phyloP scores from a whole-genome alignment of 1,284 basidiomycete species.

The Gymnopus androsaceus region DNA sequence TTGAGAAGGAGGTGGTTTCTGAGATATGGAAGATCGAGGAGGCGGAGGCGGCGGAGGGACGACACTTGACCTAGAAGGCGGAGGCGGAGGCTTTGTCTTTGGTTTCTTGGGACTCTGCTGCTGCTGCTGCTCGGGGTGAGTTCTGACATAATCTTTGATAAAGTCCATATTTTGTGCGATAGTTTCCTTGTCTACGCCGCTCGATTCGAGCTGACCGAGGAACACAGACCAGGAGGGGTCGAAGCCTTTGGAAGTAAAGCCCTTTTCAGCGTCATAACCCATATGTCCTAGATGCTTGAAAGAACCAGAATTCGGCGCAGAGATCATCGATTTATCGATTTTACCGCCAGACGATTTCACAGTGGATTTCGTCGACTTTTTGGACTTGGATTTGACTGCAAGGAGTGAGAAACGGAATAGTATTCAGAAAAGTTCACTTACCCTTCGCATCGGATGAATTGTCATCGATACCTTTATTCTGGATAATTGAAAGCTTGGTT shows the following conservation, averaged over 20 bases:
- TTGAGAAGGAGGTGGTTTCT: constrained; percentile 29
- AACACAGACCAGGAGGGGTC: constrained; percentile 90
- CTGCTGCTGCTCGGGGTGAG: constrained; percentile 42
- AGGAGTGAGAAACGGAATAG: constrained; percentile 5
- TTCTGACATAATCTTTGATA: constrained; percentile 82
- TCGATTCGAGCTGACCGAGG: constrained; percentile 69
- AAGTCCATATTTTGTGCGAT: constrained; percentile 84
- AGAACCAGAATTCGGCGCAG: constrained; percentile 74
- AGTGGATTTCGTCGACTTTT: constrained; percentile 53
- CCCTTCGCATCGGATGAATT: too few relatives aligned
- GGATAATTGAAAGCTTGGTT: too few relatives aligned
- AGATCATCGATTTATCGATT: constrained; percentile 92
- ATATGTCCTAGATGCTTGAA: constrained; percentile 95
- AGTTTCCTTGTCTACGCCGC: constrained; percentile 67
- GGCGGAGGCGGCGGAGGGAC: constrained; percentile 32
- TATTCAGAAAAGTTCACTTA: too few relatives aligned
- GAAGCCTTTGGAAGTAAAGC: constrained; percentile 87
- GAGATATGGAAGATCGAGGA: too few relatives aligned
- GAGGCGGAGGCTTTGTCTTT: constrained; percentile 66
- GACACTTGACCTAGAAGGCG: constrained; percentile 44
- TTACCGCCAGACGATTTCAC: constrained; percentile 51
- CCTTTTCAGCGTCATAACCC: constrained; percentile 87
- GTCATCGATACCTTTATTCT: too few relatives aligned
- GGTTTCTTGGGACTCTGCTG: constrained; percentile 24
- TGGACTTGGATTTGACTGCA: constrained; percentile 43